These are phyloP conservation scores for Petrea volubilis DNA, from an alignment of 257 asterid species.

Conservation along the genomic window DNA sequence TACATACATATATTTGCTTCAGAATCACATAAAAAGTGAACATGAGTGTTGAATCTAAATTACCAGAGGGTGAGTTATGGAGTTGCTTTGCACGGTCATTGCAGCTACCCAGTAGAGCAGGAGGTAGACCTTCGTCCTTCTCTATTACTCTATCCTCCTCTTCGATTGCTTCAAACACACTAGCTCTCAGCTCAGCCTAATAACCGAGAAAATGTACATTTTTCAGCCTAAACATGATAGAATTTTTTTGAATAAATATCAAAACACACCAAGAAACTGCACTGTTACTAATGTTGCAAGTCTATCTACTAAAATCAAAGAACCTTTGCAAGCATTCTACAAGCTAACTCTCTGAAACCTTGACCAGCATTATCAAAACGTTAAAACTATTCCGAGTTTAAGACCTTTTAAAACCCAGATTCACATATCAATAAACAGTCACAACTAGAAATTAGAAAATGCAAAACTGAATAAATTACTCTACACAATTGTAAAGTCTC, in stretches of 20 bases:
- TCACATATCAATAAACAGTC: background rate
- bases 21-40: background rate
- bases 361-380: too few species aligned
- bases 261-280: background rate
- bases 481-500: background rate
- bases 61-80: slow-evolving; percentile 82
- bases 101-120: slow-evolving; percentile 85
- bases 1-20: background rate
- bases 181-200: slow-evolving; percentile 87
- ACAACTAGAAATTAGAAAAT: background rate
- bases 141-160: slow-evolving; percentile 75
- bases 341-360: background rate
- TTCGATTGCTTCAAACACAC: slow-evolving; percentile 86
- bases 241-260: background rate
- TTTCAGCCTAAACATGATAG: too few species aligned
- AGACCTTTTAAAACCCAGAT: background rate
- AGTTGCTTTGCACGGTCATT: slow-evolving; percentile 77
- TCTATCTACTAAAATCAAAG: background rate
- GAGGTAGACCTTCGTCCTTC: slow-evolving; percentile 69
- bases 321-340: background rate
- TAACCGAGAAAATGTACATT: background rate
- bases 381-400: background rate
- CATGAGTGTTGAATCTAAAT: background rate
- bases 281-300: background rate
- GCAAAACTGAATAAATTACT: background rate